A percentile compares a stretch with the other conserved stretches of the same genome.
Evolutionary conservation across 768 basidiomycete species (phyloP).

Genomic region (Austroboletus festivus): DNA sequence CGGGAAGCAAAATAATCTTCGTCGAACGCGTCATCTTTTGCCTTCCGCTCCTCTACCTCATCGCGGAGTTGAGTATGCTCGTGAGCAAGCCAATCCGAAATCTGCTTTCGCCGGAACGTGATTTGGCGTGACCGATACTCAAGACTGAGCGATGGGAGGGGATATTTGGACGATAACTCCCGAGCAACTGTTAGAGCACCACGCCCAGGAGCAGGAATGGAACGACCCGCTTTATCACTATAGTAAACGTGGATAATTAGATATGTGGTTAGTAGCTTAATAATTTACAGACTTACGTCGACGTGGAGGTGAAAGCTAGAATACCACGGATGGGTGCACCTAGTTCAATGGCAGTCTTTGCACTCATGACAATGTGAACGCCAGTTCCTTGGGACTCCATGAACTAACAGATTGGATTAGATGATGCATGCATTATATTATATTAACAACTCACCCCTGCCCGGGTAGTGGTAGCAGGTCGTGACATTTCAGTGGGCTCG

Average conservation of each 20-base stretch:
- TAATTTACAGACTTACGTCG: slow-evolving; percentile 60
- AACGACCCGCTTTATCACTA: slow-evolving; percentile 98
- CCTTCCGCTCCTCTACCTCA: slow-evolving; percentile 65
- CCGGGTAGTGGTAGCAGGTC: slow-evolving; percentile 94
- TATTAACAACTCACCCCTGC: slow-evolving; percentile 63
- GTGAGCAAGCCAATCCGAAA: slow-evolving; percentile 90
- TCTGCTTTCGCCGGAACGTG: slow-evolving; percentile 91
- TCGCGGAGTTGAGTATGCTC: slow-evolving; percentile 83
- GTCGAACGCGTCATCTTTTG: slow-evolving; percentile 48
- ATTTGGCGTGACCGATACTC: slow-evolving; percentile 93
- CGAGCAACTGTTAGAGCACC: slow-evolving; percentile 89
- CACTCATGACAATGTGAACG: slow-evolving; percentile 96
- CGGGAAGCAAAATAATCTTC: slow-evolving; percentile 73
- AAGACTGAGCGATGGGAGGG: slow-evolving; percentile 77
- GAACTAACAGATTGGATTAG: slow-evolving; percentile 47
- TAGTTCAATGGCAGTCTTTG: slow-evolving; percentile 91
- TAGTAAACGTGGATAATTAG: slow-evolving; percentile 8
- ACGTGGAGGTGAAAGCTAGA: slow-evolving; percentile 93
- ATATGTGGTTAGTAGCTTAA: neutral
- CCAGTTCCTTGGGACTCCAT: slow-evolving; percentile 98
- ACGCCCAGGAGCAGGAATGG: slow-evolving; percentile 93
- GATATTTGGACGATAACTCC: slow-evolving; percentile 75
- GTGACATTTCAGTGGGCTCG: slow-evolving; percentile 98
- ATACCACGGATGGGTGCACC: slow-evolving; percentile 93
- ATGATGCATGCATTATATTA: neutral